Evolutionary conservation across 768 basidiomycete genomes (phyloP), one percentile per base, ranked within the genome.

Genomic region (Auriscalpium orientale): DNA sequence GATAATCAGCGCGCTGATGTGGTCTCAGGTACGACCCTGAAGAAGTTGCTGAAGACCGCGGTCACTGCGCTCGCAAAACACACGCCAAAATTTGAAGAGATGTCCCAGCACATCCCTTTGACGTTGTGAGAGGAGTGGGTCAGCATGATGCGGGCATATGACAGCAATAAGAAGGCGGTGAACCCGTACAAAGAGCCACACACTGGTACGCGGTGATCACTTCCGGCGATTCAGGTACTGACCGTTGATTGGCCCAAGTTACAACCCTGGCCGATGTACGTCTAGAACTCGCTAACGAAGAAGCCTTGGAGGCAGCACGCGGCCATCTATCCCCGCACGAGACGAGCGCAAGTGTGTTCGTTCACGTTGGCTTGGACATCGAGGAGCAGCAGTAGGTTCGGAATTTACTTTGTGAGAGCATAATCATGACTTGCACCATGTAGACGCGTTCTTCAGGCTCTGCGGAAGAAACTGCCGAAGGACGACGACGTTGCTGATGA

Each of bases 131-230:
- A 40, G 38, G 10, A 9, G 16, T 40, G 38, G 38, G 16, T 9
- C 16, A 16, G 10, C 16, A 40, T 40, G 38, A 40, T 40, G 38
- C 10, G 9, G 16, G 38, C 9, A 16, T 40, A 40, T 16, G 38
- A 40, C 10, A 40, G 16, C 16, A 40, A 40, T 16, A 40, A 40
- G 38, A 38, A n/a, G 38, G n/a, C 45, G 28, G 37, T 45, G 7
- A 49, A 55, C 28, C 54, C 48, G 1, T 55, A 55, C n/a, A 18
- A n/a, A 13, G 54, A 55, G 36, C 21, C 49, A 15, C n/a, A 11
- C 15, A 34, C 49, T 13, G 15, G 49, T 50, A 50, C 11, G 49
- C 15, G 10, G 15, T 40, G 16, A 9, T 40, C n/a, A n/a, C n/a
- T n/a, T n/a, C n/a, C n/a, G n/a, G n/a, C n/a, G n/a, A n/a, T n/a